Evolutionary conservation across 1,284 basidiomycete species (phyloP), one percentile per base, ranked within the genome.

Genomic region (Fomes fomentarius): DNA sequence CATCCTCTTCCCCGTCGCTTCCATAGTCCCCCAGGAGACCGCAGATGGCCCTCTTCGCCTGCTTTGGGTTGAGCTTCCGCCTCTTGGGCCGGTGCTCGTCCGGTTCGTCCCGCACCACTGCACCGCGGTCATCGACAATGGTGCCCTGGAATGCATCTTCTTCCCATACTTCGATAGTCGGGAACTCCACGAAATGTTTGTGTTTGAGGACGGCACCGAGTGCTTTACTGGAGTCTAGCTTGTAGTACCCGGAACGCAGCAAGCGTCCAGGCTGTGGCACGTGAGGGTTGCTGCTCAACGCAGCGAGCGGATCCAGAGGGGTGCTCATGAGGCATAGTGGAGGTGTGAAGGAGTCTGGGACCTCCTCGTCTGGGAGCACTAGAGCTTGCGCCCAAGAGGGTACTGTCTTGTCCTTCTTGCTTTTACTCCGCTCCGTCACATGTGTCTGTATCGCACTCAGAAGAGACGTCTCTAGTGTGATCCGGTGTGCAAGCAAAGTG

Each of bases 121-220:
- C 63, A 2, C 81, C 84, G 43, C 74, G 65, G 44, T 75, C 72
- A 56, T 87, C 81, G 10, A 89, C 73, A 31, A 89, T 63, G 10
- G 72, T 74, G 6, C 82, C 83, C 5, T 71, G 70, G 72, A 92
- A 93, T 15, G 74, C 71, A 9, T 68, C 74, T 44, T 82, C 79
- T 45, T 86, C 80, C 74, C 83, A 87, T 4, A 95, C 71, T 46
- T 91, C 84, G 38, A 96, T 82, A 0, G 84, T 85, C 3, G 93
- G 93, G 64, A 84, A 94, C 70, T 95, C 93, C 39, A 90, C 78
- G 65, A 92, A 92, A 31, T 82, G 76, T 46, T 82, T 89, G 40
- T 83, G 73, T 41, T 72, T 76, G 40, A 95, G 73, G 7, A 78
- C 71, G 9, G 69, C 63, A 7, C 70, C 66, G 15, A 95, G 73